phyloP scores from a whole-genome alignment of 2,329 filamentous ascomycete species.

The Xylariaceae sp. region DNA sequence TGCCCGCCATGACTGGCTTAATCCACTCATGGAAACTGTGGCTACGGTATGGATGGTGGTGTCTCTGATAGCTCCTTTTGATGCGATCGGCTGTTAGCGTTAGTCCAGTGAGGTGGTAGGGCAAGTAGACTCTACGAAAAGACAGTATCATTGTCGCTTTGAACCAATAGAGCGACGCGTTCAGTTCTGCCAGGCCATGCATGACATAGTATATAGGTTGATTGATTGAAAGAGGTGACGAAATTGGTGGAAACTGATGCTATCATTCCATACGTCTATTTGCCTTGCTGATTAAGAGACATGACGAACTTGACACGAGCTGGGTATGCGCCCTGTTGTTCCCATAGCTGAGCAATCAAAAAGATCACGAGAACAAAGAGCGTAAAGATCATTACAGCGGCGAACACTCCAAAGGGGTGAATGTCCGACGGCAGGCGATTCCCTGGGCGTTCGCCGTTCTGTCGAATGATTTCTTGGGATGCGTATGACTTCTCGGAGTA shows the following conservation, averaged over 20 bases:
- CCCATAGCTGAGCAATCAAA: not conserved
- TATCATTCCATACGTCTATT: not conserved
- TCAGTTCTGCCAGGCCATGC: not conserved
- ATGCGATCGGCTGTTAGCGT: slow-evolving; percentile 6
- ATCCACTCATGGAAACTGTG: not conserved
- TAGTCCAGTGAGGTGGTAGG: not conserved
- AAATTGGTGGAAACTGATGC: slow-evolving; percentile 1
- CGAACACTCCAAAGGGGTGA: slow-evolving; percentile 1
- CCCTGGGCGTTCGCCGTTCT: not conserved
- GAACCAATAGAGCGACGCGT: not conserved
- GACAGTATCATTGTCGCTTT: not conserved
- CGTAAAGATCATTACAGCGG: slow-evolving; percentile 1
- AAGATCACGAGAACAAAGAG: not conserved
- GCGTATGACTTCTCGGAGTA: not conserved
- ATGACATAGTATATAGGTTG: not conserved
- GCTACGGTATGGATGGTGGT: not conserved
- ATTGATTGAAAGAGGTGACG: not conserved
- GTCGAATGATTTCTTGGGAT: slow-evolving; percentile 2
- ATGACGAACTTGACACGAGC: not conserved
- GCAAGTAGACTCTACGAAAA: not conserved
- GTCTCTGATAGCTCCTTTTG: slow-evolving; percentile 1
- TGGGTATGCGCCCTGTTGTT: slow-evolving; percentile 1
- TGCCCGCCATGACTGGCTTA: slow-evolving; percentile 1
- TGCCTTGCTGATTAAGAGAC: not conserved
- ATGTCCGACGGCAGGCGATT: slow-evolving; percentile 1